Base-by-base conservation (phyloP, 2,329 filamentous ascomycete species). In the Pseudogymnoascus pannorum region DNA sequence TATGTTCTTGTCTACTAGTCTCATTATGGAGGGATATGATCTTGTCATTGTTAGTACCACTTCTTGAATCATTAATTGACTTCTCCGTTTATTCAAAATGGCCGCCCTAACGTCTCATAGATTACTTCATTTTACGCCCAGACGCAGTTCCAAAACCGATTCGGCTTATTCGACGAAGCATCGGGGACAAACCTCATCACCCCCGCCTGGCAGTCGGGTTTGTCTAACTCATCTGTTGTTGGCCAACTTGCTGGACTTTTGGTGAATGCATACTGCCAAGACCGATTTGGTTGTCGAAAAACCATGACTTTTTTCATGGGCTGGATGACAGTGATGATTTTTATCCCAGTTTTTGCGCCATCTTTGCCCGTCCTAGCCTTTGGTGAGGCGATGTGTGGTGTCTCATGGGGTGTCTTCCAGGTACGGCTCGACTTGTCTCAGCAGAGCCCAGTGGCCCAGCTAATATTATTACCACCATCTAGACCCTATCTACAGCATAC, bases 211-310 rank as follows among this genome's bases (percentile, higher is more conserved):
- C 58, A 59, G 22, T 62, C 61, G 2, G 61, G 61, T 4, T 38
- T 62, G 6, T 63, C 59, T 22, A 64, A 68, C 48, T 66, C 68
- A 40, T 62, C 65, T 8, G 65, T 64, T 44, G 64, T 63, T 31
- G 69, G 66, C 44, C 66, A 69, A 64, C 64, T 71, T 26, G 63
- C 68, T 29, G 71, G 71, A 22, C 64, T 73, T 14, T 48, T 72
- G 7, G 61, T 72, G 58, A 71, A 70, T 29, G 68, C 68, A 24
- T 62, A 68, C 20, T 57, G 70, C n/a, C 68, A 69, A 4, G 70
- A 73, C 18, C 67, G 69, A 6, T 65, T 70, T 18, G 72, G 72
- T 7, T 72, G 69, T 40, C 64, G 70, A 18, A 58, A 65, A 18
- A 72, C 70, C 8, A 68, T 72, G 64, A 63, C 71, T 62, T 60